Evolutionary conservation across 2,329 filamentous ascomycete species (phyloP).

Genomic region (Teratosphaeria pseudoeucalypti): DNA sequence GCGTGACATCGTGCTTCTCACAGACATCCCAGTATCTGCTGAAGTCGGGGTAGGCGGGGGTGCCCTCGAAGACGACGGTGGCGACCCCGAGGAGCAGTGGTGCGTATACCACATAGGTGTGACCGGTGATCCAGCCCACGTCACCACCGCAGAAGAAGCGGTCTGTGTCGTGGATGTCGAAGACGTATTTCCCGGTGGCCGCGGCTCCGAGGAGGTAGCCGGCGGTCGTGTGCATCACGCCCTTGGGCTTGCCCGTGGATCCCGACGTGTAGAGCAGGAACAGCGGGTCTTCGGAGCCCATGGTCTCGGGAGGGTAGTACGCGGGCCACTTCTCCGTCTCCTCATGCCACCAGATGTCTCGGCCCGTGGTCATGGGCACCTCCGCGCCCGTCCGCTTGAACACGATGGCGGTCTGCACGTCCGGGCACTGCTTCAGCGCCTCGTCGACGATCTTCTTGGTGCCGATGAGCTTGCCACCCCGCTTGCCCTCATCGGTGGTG

Average conservation of each 20-base stretch:
- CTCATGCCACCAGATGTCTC: slow-evolving; percentile 98
- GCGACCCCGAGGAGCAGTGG: slow-evolving; percentile 85
- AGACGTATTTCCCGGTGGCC: slow-evolving; percentile 93
- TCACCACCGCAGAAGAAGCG: slow-evolving; percentile 96
- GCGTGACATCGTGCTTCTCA: slow-evolving; percentile 85
- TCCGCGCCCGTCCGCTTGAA: slow-evolving; percentile 93
- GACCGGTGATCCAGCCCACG: slow-evolving; percentile 97
- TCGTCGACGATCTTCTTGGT: slow-evolving; percentile 99
- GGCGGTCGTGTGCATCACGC: slow-evolving; percentile 93
- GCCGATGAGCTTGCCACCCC: slow-evolving; percentile 90
- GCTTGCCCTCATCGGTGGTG: slow-evolving; percentile 94
- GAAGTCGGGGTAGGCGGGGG: slow-evolving; percentile 93
- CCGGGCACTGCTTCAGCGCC: slow-evolving; percentile 88
- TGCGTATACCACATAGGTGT: slow-evolving; percentile 96
- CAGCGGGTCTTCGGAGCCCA: slow-evolving; percentile 90
- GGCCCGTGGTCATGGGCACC: slow-evolving; percentile 77
- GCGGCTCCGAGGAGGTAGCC: slow-evolving; percentile 93
- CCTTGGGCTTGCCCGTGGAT: slow-evolving; percentile 97
- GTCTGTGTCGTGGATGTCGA: slow-evolving; percentile 91
- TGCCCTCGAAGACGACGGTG: slow-evolving; percentile 96
- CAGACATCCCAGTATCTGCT: slow-evolving; percentile 99
- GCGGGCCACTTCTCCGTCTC: slow-evolving; percentile 93
- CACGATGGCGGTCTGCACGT: slow-evolving; percentile 75
- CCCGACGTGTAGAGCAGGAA: slow-evolving; percentile 98
- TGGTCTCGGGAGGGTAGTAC: slow-evolving; percentile 78